These are phyloP conservation scores for Didymella pomorum DNA, from an alignment of 2,329 filamentous ascomycete genomes.

Conservation along the genomic window DNA sequence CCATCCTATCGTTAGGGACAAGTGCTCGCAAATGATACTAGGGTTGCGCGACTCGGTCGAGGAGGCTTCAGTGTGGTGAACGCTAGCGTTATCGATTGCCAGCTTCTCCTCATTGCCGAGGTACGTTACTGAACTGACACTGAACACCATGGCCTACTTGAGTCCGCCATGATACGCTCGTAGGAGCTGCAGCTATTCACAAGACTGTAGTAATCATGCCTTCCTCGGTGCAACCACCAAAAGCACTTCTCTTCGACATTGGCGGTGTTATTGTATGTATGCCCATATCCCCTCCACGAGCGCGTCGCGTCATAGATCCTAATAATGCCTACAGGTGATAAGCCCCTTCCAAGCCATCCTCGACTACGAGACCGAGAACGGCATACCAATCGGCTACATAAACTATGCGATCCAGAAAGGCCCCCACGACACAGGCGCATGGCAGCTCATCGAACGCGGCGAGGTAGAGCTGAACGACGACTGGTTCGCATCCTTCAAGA, in stretches of 20 bases:
- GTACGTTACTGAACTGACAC: constrained; percentile 27
- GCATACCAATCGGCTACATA: constrained; percentile 87
- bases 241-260: constrained; percentile 81
- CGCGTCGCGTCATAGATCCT: background rate
- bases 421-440: constrained; percentile 75
- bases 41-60: background rate
- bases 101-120: constrained; percentile 34
- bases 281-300: constrained; percentile 1
- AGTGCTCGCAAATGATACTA: background rate
- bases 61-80: background rate
- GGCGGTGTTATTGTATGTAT: constrained; percentile 91
- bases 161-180: constrained; percentile 28
- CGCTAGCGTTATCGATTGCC: constrained; percentile 27
- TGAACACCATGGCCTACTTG: constrained; percentile 24
- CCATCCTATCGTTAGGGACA: background rate
- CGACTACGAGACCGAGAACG: constrained; percentile 80
- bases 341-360: constrained; percentile 94
- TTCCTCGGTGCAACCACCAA: constrained; percentile 24
- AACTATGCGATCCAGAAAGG: constrained; percentile 87
- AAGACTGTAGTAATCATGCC: constrained; percentile 19
- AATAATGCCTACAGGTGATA: constrained; percentile 68
- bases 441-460: constrained; percentile 88
- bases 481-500: constrained; percentile 80
- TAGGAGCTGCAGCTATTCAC: constrained; percentile 9
- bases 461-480: constrained; percentile 75